Evolutionary conservation across 495 filamentous ascomycete species (phyloP), one percentile per base, ranked within the genome.

Genomic region (Penicillium flavigenum): DNA sequence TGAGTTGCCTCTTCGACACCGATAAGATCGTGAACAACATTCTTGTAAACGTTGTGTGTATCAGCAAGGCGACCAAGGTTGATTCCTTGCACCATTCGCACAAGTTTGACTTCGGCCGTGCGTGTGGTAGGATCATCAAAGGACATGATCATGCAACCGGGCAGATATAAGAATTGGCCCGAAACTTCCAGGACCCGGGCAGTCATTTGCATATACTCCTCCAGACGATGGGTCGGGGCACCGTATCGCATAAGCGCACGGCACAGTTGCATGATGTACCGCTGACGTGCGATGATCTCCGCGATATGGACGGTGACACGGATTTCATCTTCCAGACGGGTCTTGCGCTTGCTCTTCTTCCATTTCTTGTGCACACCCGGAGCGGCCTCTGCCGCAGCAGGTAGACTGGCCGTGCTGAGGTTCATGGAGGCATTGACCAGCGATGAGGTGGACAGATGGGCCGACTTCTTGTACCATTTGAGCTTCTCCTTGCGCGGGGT

Each of bases 121-220:
- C 96, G 93, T 1, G 91, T 95, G 14, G 85, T 81, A 20, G 84
- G 83, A 72, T 98, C 93, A 64, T 96, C 92, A 65, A 98, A 96
- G 0, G 90, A 91, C 69, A 96, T 88, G 66, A 98, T 89, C 93
- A 96, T 98, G 61, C 89, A 94, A 5, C 90, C 91, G 0, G 93
- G 93, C 3, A 96, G 85, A 70, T 96, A 96, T 42, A 96, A 72
- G 66, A 94, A 96, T 61, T 96, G 92, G 42, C 87, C 89, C 41
- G 96, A 89, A 24, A 96, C 90, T 66, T 91, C 88, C 19, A 98
- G 81, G 11, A 94, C 91, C 2, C 89, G 81, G 11, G 92, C 88
- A 12, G 90, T 90, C 91, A 92, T 95, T 51, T 82, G 84, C 87
- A 98, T 88, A 68, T 96, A 96, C 62, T 89, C 87, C 67, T 91